Percentiles rank a stretch among this genome's conserved stretches.
phyloP scores from a whole-genome alignment of 768 basidiomycete genomes.

The Russula earlei region DNA sequence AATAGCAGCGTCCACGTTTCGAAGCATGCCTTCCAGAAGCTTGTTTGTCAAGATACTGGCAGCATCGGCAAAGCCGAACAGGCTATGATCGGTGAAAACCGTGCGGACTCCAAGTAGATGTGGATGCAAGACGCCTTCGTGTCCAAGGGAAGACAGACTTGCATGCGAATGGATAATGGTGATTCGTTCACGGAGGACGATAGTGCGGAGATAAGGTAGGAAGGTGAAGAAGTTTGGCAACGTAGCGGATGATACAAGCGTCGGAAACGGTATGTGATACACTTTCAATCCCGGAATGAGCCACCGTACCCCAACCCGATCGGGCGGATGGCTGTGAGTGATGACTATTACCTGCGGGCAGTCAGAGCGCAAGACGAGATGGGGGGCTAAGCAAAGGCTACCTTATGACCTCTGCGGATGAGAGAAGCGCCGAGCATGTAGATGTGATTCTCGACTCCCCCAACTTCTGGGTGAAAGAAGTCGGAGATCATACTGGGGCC shows the following conservation, averaged over 20 bases:
- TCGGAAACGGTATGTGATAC: slow-evolving; percentile 85
- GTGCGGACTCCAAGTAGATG: slow-evolving; percentile 81
- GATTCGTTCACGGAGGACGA: slow-evolving; percentile 78
- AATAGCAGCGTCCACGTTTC: slow-evolving; percentile 89
- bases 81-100: slow-evolving; percentile 93
- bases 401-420: slow-evolving; percentile 78
- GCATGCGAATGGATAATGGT: slow-evolving; percentile 89
- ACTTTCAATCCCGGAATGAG: slow-evolving; percentile 81
- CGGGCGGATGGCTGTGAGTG: slow-evolving; percentile 82
- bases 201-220: slow-evolving; percentile 84
- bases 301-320: slow-evolving; percentile 86
- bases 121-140: slow-evolving; percentile 87
- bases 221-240: slow-evolving; percentile 91
- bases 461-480: slow-evolving; percentile 91
- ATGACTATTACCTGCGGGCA: slow-evolving; percentile 75
- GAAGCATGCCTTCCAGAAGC: slow-evolving; percentile 73
- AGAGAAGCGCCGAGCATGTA: slow-evolving; percentile 85
- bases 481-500: slow-evolving; percentile 80
- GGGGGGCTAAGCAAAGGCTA: slow-evolving; percentile 23
- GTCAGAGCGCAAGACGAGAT: background rate
- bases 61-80: slow-evolving; percentile 96
- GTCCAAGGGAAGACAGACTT: slow-evolving; percentile 78
- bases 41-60: slow-evolving; percentile 98
- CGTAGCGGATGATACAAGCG: slow-evolving; percentile 87
- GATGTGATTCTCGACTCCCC: slow-evolving; percentile 95